Conservation (phyloP, 2,329 filamentous ascomycete genomes). For the Diaporthe amygdali region DNA sequence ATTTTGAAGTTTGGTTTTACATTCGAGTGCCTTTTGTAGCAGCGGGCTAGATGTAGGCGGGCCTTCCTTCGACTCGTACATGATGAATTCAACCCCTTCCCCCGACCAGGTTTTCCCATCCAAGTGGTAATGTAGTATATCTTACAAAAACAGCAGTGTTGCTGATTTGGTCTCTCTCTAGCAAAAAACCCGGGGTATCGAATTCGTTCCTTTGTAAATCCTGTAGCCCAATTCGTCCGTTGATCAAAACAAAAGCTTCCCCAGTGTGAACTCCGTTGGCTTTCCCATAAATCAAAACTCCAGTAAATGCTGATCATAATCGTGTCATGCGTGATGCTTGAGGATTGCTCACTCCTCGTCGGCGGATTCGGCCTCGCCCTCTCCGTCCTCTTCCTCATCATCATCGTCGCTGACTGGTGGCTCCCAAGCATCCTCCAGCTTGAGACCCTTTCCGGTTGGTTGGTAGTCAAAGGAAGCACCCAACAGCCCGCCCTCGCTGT, state of each 20-base stretch:
- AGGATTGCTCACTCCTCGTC: conserved; percentile 25
- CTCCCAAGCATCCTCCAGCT: conserved; percentile 82
- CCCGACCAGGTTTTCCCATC: not conserved
- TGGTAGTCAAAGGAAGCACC: conserved; percentile 50
- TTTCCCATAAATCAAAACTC: conserved; percentile 1
- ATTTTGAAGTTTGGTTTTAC: not conserved
- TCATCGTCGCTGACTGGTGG: conserved; percentile 68
- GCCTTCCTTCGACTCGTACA: not conserved
- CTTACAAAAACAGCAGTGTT: conserved; percentile 25
- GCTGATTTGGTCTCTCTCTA: conserved; percentile 19
- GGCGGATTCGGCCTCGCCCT: conserved; percentile 35
- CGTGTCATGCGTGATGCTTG: conserved; percentile 1
- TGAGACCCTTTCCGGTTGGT: conserved; percentile 73
- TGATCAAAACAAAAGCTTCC: not conserved
- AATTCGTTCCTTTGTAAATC: conserved; percentile 5
- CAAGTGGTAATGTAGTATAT: not conserved
- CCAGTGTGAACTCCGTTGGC: conserved; percentile 17
- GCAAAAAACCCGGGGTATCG: conserved; percentile 23
- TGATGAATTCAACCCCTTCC: not conserved
- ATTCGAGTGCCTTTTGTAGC: not conserved
- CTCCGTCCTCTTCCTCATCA: conserved; percentile 49
- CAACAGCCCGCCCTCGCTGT: conserved; percentile 43
- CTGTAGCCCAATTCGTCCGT: not conserved
- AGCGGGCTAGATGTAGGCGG: not conserved
- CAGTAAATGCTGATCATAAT: conserved; percentile 29